phyloP scores from a whole-genome alignment of 768 basidiomycete species.

The Strobilomyces confusus region DNA sequence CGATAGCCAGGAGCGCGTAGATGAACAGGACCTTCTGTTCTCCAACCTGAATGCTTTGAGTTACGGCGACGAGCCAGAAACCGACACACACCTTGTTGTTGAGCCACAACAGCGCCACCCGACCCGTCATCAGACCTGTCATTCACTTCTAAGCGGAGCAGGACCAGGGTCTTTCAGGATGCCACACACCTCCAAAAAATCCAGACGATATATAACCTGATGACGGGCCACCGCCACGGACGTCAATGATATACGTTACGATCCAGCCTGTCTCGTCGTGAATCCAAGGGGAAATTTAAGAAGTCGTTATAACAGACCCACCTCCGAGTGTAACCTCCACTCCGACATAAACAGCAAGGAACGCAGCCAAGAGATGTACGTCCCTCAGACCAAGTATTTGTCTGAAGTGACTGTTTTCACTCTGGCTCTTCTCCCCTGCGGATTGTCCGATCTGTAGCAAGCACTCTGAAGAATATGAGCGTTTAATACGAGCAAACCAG shows the following conservation, averaged over 20 bases:
- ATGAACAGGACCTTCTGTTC: constrained; percentile 51
- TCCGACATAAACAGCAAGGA: constrained; percentile 65
- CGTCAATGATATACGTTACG: constrained; percentile 51
- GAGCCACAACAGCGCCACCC: constrained; percentile 51
- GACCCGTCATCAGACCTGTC: constrained; percentile 55
- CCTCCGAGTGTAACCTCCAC: constrained; percentile 54
- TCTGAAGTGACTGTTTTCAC: constrained; percentile 35
- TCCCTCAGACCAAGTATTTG: constrained; percentile 50
- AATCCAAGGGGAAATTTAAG: background rate
- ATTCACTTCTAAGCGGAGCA: background rate
- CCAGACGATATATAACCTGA: constrained; percentile 53
- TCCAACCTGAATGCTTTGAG: constrained; percentile 38
- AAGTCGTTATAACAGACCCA: constrained; percentile 8
- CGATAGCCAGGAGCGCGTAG: constrained; percentile 50
- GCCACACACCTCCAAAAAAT: constrained; percentile 48
- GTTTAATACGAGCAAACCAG: background rate
- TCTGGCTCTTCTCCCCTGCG: constrained; percentile 33
- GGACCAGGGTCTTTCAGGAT: background rate
- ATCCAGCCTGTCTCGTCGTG: constrained; percentile 53
- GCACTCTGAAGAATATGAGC: constrained; percentile 40
- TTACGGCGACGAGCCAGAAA: background rate
- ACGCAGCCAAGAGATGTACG: constrained; percentile 62
- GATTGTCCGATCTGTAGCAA: constrained; percentile 50
- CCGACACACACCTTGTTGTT: constrained; percentile 41
- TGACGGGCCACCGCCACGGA: constrained; percentile 42